Evolutionary conservation across 805 yeast genomes (phyloP).

Genomic region (Cyberlindnera sargentensis): DNA sequence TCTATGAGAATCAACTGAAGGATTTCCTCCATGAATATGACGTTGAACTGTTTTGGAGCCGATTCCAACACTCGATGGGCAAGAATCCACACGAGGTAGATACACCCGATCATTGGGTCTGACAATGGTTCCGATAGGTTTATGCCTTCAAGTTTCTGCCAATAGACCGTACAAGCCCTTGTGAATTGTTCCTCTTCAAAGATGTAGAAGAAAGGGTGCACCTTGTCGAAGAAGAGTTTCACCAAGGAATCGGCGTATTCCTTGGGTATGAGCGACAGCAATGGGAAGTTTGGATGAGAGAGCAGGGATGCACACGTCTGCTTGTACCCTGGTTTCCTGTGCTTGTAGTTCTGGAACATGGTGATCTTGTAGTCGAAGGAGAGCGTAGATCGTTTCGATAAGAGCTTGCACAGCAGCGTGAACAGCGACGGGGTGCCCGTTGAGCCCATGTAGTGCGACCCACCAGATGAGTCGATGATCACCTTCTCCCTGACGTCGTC

Average conservation of each 20-base stretch:
- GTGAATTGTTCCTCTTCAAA: slow-evolving; percentile 30
- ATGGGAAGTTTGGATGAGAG: slow-evolving; percentile 29
- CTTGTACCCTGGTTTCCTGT: slow-evolving; percentile 7
- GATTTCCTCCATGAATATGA: slow-evolving; percentile 31
- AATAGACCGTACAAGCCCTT: slow-evolving; percentile 30
- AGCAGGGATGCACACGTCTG: slow-evolving; percentile 9
- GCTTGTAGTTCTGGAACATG: slow-evolving; percentile 13
- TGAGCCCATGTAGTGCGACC: slow-evolving; percentile 41
- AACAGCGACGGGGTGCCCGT: slow-evolving; percentile 39
- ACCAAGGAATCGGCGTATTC: slow-evolving; percentile 32
- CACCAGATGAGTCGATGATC: slow-evolving; percentile 38
- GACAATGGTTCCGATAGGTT: slow-evolving; percentile 5
- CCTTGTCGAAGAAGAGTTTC: slow-evolving; percentile 32
- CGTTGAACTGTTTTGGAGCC: slow-evolving; percentile 5
- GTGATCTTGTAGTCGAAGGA: slow-evolving; percentile 28
- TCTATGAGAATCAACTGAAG: slow-evolving; percentile 37
- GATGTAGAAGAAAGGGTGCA: slow-evolving; percentile 38
- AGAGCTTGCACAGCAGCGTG: slow-evolving; percentile 36
- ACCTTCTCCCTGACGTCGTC: slow-evolving; percentile 23
- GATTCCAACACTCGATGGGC: slow-evolving; percentile 15
- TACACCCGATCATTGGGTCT: slow-evolving; percentile 30
- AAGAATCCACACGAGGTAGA: slow-evolving; percentile 37
- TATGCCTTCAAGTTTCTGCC: slow-evolving; percentile 19
- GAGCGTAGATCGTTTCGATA: slow-evolving; percentile 25
- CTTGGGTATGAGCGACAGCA: slow-evolving; percentile 25